phyloP scores from a whole-genome alignment of 108 stramenopile species.

The Skeletonema menzelii region DNA sequence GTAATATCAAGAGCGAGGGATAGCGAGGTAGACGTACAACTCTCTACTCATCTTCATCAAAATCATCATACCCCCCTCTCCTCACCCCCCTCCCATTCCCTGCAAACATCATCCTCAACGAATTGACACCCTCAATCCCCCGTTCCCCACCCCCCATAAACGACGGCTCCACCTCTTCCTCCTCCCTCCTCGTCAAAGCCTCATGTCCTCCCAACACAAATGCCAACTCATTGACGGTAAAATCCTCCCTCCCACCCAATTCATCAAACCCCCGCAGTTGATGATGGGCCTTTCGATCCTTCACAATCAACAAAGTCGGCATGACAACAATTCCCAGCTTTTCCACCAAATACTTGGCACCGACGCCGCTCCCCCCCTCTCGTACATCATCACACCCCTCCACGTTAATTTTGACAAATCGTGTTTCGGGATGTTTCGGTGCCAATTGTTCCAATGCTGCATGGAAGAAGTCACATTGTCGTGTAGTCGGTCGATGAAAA shows the following conservation, averaged over 20 bases:
- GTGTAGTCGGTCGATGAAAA: conserved; percentile 93
- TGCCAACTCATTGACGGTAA: conserved; percentile 80
- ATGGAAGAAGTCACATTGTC: conserved; percentile 93
- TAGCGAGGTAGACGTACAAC: no score
- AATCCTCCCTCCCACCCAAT: conserved; percentile 94
- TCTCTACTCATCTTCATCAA: conserved; percentile 13
- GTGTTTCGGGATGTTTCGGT: conserved; percentile 89
- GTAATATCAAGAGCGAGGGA: background rate
- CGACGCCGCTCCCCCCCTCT: conserved; percentile 49
- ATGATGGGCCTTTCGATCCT: conserved; percentile 92
- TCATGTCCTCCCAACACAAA: conserved; percentile 74
- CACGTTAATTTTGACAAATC: conserved; percentile 96
- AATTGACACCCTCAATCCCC: conserved; percentile 7
- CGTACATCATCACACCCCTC: conserved; percentile 84
- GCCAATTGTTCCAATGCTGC: conserved; percentile 86
- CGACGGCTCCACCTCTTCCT: conserved; percentile 49
- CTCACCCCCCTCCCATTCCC: conserved; percentile 4
- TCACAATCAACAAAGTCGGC: conserved; percentile 95
- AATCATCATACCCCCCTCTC: conserved; percentile 29
- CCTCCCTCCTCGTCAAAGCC: conserved; percentile 50
- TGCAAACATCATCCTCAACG: conserved; percentile 23
- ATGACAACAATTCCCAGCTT: conserved; percentile 92
- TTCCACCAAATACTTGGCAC: conserved; percentile 91
- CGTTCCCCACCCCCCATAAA: conserved; percentile 11
- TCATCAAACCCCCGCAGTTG: conserved; percentile 96